phyloP scores from a whole-genome alignment of 306 rosid genomes.

The Dalbergia oliveri region DNA sequence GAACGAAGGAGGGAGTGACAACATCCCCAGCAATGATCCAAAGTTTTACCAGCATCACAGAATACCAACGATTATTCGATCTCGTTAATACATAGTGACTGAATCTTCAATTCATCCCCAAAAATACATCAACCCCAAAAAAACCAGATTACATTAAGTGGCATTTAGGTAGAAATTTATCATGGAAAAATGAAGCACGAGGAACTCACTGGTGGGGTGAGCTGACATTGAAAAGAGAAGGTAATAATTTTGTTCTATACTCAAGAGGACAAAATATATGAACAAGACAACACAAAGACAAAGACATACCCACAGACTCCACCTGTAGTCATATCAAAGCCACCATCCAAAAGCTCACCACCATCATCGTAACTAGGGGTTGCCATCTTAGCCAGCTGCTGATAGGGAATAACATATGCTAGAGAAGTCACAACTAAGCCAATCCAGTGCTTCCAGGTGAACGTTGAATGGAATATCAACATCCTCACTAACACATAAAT shows the following conservation, averaged over 20 bases:
- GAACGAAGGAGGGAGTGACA: not conserved
- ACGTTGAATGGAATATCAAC: slow-evolving; percentile 74
- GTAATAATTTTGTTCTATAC: not conserved
- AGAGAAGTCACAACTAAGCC: slow-evolving; percentile 71
- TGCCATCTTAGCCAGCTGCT: slow-evolving; percentile 83
- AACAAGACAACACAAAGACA: slow-evolving; percentile 28
- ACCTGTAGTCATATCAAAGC: slow-evolving; percentile 90
- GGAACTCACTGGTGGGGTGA: not conserved
- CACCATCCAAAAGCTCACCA: slow-evolving; percentile 97
- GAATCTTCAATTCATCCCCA: slow-evolving; percentile 22
- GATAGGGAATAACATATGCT: slow-evolving; percentile 68
- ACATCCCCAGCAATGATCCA: slow-evolving; percentile 3
- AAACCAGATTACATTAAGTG: no score
- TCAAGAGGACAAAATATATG: not conserved
- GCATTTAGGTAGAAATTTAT: not conserved
- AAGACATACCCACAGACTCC: slow-evolving; percentile 88
- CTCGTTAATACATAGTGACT: not conserved
- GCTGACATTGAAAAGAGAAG: not conserved
- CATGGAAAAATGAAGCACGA: not conserved
- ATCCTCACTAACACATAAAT: slow-evolving; percentile 67
- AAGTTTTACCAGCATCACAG: not conserved
- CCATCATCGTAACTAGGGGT: slow-evolving; percentile 64
- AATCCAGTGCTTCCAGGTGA: slow-evolving; percentile 87
- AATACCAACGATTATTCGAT: not conserved
- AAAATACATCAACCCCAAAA: not conserved